Conservation (phyloP, 345 rosid species). For the Cardamine resedifolia region DNA sequence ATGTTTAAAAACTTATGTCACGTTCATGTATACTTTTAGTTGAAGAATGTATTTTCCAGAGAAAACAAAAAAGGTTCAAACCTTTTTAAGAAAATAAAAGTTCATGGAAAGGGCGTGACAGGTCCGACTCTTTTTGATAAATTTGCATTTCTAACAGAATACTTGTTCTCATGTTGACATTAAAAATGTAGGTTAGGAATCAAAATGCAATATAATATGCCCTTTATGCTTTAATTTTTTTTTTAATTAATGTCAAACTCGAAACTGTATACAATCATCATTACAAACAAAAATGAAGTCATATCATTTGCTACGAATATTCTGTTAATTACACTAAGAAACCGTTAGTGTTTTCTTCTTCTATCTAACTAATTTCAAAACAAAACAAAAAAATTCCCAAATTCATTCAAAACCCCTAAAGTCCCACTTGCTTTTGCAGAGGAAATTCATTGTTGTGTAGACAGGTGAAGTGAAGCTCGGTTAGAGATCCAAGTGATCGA, state of each 20-base stretch:
- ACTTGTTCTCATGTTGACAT: constrained; percentile 23
- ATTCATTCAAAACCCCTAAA: neutral
- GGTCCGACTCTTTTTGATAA: constrained; percentile 5
- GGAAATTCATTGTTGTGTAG: too few relatives aligned
- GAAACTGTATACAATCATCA: neutral
- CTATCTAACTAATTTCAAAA: neutral
- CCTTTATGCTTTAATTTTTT: neutral
- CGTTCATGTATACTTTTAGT: constrained; percentile 14
- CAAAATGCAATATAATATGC: neutral
- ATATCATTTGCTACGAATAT: neutral
- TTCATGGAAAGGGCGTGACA: constrained; percentile 28
- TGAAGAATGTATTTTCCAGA: neutral
- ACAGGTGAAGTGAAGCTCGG: too few relatives aligned
- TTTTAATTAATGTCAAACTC: neutral
- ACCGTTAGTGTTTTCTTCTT: neutral
- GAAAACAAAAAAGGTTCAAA: neutral
- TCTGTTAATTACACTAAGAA: neutral
- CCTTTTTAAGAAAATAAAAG: neutral
- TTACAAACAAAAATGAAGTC: neutral
- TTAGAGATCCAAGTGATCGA: too few relatives aligned
- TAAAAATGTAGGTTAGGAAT: neutral
- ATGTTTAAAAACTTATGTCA: neutral
- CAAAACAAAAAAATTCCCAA: too few relatives aligned
- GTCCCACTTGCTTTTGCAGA: neutral
- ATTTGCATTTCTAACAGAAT: neutral